Base-by-base conservation (phyloP, 2,329 filamentous ascomycete genomes). In the Macrophomina pseudophaseolina region DNA sequence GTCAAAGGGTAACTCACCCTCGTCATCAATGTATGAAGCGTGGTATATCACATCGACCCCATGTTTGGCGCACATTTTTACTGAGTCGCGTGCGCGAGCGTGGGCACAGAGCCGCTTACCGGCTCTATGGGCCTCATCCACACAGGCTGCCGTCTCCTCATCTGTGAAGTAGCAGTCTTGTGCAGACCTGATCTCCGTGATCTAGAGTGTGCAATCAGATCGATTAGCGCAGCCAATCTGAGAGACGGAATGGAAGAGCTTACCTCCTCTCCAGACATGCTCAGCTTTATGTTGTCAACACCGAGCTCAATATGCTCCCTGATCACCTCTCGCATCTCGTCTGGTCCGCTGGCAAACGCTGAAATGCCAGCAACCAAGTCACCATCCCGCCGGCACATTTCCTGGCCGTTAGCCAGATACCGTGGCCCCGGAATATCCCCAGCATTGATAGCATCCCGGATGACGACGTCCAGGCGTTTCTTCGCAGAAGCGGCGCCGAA, bases 21-120 rank as follows among this genome's bases (percentile, higher is more conserved):
- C 72, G 33, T 80, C 78, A 65, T 84, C 81, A 14, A 80, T 81
- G 59, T 78, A 84, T 0, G 76, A 80, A 0, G 79, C 82, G 68
- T 84, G 81, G 67, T 80, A 84, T 49, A 84, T 82, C 6, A 82
- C 78, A 56, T 84, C 82, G 0, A 84, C 80, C 1, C 81, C 81
- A 51, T 81, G 78, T 65, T 74, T 74, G 46, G 81, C 70, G 69
- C 78, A 82, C 74, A 81, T 78, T 52, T 76, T 79, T 5, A 84
- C 79, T 0, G 78, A 79, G 53, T 83, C 82, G 44, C 80, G 68
- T 2, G 81, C 79, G 33, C 82, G 72, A 5, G 81, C 81, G 71
- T 83, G 82, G 0, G 81, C 75, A 66, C 82, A 84, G 9, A 84
- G 69, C 11, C 79, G 69, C 38, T 75, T 75, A 8, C 77, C 77